Conservation (phyloP, 116 monocot species). For the Zostera marina region DNA sequence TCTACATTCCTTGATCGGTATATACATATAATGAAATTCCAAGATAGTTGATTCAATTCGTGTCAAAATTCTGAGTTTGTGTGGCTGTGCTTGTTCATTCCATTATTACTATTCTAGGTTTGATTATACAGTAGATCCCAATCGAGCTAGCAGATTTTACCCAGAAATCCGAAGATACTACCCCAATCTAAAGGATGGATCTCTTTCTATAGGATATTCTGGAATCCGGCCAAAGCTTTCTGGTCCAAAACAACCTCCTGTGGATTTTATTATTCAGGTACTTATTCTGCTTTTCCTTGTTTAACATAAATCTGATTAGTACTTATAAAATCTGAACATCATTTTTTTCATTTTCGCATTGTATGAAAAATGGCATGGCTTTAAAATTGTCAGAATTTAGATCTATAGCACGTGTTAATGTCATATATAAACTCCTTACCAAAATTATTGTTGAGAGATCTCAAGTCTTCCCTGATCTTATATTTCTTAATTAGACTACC, state of each 20-base stretch:
- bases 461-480: too few species aligned
- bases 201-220: slow-evolving; percentile 71
- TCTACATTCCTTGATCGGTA: slow-evolving; percentile 67
- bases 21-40: not conserved
- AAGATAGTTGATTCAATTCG: not conserved
- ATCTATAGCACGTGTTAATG: too few species aligned
- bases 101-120: slow-evolving; percentile 34
- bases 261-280: slow-evolving; percentile 86
- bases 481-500: too few species aligned
- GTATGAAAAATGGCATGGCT: too few species aligned
- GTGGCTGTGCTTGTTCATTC: not conserved
- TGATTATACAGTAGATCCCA: slow-evolving; percentile 66
- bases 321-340: not conserved
- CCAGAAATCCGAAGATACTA: slow-evolving; percentile 82
- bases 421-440: too few species aligned
- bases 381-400: too few species aligned
- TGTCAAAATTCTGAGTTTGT: not conserved
- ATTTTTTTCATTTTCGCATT: not conserved
- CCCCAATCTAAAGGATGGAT: slow-evolving; percentile 70
- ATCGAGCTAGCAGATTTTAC: slow-evolving; percentile 53
- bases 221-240: slow-evolving; percentile 83
- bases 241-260: slow-evolving; percentile 46
- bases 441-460: too few species aligned
- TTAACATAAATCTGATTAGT: not conserved
- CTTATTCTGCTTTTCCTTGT: too few species aligned